Evolutionary conservation across 257 asterid species (phyloP).

Genomic region (Craterostigma plantagineum): DNA sequence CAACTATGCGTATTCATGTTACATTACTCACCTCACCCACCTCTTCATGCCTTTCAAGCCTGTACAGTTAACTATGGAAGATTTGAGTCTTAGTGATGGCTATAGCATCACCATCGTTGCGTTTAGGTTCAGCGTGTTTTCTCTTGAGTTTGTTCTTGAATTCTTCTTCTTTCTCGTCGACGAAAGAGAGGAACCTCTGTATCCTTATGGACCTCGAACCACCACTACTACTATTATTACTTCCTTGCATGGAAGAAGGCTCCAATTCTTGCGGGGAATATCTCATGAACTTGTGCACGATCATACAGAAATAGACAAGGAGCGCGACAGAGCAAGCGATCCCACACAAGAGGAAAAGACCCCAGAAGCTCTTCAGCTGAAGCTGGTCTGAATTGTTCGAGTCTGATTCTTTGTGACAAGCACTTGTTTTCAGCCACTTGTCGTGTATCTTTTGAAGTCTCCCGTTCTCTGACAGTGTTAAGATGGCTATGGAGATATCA

Average conservation of each 20-base stretch:
- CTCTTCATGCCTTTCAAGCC: no score
- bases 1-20: no score
- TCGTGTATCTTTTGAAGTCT: slow-evolving; percentile 41
- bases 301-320: slow-evolving; percentile 31
- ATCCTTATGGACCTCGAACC: slow-evolving; percentile 10
- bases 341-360: slow-evolving; percentile 50
- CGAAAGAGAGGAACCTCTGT: slow-evolving; percentile 23
- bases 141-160: slow-evolving; percentile 19
- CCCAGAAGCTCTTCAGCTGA: slow-evolving; percentile 63
- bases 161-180: slow-evolving; percentile 30
- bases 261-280: slow-evolving; percentile 14
- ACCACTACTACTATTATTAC: background rate
- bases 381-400: slow-evolving; percentile 41
- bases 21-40: no score
- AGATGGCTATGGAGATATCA: slow-evolving; percentile 64
- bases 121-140: slow-evolving; percentile 3
- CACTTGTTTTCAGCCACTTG: slow-evolving; percentile 31
- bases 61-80: no score
- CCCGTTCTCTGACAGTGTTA: slow-evolving; percentile 50
- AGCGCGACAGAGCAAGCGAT: slow-evolving; percentile 60
- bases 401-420: slow-evolving; percentile 29
- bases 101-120: no score
- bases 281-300: slow-evolving; percentile 21
- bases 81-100: no score
- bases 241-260: slow-evolving; percentile 1